Conservation (phyloP, 768 basidiomycete genomes). For the Auriculariales sp. region DNA sequence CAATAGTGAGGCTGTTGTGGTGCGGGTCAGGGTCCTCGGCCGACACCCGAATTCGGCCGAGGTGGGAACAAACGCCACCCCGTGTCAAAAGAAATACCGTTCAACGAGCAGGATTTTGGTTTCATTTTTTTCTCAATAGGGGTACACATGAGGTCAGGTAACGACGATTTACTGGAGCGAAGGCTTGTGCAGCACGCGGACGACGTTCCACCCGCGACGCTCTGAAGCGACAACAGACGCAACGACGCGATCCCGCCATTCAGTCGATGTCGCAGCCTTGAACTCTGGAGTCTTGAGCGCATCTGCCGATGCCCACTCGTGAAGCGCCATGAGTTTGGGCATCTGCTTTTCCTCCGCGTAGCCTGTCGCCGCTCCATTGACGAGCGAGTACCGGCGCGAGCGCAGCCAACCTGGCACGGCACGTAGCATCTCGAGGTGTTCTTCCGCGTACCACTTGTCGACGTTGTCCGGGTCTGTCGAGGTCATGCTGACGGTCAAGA, state of each 20-base stretch:
- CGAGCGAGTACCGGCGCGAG: slow-evolving; percentile 24
- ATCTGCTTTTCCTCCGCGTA: background rate
- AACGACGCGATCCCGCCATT: slow-evolving; percentile 31
- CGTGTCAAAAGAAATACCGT: too few relatives aligned
- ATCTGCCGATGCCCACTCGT: slow-evolving; percentile 24
- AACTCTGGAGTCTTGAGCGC: slow-evolving; percentile 23
- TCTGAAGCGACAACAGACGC: too few relatives aligned
- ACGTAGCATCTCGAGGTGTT: slow-evolving; percentile 22
- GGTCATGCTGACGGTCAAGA: slow-evolving; percentile 13
- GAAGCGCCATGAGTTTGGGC: slow-evolving; percentile 19
- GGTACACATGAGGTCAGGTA: too few relatives aligned
- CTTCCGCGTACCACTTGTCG: slow-evolving; percentile 18
- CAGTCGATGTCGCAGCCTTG: slow-evolving; percentile 25
- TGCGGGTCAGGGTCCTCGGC: too few relatives aligned
- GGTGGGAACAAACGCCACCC: too few relatives aligned
- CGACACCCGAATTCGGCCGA: too few relatives aligned
- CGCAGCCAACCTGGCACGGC: slow-evolving; percentile 29
- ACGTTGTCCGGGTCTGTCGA: slow-evolving; percentile 15
- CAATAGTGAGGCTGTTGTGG: too few relatives aligned
- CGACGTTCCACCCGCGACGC: too few relatives aligned
- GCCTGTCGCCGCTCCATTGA: background rate
- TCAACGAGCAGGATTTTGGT: too few relatives aligned
- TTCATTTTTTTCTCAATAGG: too few relatives aligned
- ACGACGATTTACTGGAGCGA: too few relatives aligned
- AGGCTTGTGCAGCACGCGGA: too few relatives aligned